A percentile compares a stretch with the other conserved stretches of the same genome.
These are phyloP conservation scores for Huntiella moniliformis DNA, from an alignment of 2,329 filamentous ascomycete genomes.

Conservation along the genomic window DNA sequence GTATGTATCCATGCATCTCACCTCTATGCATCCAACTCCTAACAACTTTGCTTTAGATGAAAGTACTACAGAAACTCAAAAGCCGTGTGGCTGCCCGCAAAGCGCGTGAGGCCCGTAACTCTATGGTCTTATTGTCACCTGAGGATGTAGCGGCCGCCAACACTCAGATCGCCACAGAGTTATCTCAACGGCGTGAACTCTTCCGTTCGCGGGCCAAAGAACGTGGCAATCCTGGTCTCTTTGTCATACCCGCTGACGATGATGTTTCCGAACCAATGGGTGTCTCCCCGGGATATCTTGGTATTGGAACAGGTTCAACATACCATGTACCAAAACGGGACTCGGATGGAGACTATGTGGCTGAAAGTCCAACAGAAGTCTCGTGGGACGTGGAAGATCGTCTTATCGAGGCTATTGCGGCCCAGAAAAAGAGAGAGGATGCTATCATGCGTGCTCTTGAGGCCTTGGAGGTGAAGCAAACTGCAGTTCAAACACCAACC, in stretches of 20 bases:
- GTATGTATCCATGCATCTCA: conserved; percentile 26
- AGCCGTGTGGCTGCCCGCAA: conserved; percentile 32
- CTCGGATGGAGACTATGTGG: conserved; percentile 20
- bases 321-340: conserved; percentile 23
- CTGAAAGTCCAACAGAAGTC: conserved; percentile 63
- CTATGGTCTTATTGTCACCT: background rate
- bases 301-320: conserved; percentile 46
- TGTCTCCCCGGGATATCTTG: conserved; percentile 41
- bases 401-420: background rate
- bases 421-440: background rate
- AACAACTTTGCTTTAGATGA: conserved; percentile 39
- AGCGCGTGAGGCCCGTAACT: conserved; percentile 1
- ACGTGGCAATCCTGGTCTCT: conserved; percentile 18
- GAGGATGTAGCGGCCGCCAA: conserved; percentile 10
- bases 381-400: conserved; percentile 73
- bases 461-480: conserved; percentile 29
- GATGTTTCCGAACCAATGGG: background rate
- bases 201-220: background rate
- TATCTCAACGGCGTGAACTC: conserved; percentile 4
- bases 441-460: background rate
- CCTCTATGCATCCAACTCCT: background rate
- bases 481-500: background rate
- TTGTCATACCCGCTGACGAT: background rate
- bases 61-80: conserved; percentile 82
- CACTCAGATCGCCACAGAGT: conserved; percentile 3